A percentile compares a stretch with the other conserved stretches of the same genome.
These are phyloP conservation scores for Parathielavia hyrcaniae DNA, from an alignment of 495 filamentous ascomycete species.

Conservation along the genomic window DNA sequence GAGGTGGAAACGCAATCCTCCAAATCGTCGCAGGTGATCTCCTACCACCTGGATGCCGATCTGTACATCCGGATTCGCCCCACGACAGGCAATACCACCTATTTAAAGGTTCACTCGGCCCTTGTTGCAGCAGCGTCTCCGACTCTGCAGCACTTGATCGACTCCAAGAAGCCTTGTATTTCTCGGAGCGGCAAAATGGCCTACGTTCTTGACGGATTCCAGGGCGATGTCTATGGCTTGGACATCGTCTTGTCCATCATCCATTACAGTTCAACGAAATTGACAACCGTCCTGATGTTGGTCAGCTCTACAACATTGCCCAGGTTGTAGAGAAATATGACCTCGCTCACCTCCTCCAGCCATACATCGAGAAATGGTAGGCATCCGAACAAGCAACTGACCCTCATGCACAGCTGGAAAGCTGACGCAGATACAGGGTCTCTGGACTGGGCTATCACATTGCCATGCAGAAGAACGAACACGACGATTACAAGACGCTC, in stretches of 20 bases:
- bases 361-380: conserved; percentile 19
- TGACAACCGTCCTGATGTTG: conserved; percentile 9
- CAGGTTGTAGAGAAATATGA: conserved; percentile 20
- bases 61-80: conserved; percentile 13
- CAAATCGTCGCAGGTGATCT: not conserved
- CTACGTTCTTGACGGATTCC: conserved; percentile 9
- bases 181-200: conserved; percentile 6
- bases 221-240: conserved; percentile 10
- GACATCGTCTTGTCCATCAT: conserved; percentile 24
- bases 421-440: conserved; percentile 5
- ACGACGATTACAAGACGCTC: conserved; percentile 22
- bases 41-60: conserved; percentile 23
- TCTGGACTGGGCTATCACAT: conserved; percentile 14
- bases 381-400: not conserved
- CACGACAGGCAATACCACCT: not conserved
- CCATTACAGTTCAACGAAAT: conserved; percentile 26
- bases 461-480: not conserved
- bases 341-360: conserved; percentile 17
- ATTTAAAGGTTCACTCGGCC: conserved; percentile 13
- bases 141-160: conserved; percentile 14
- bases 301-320: conserved; percentile 20
- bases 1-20: not conserved
- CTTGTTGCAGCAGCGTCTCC: conserved; percentile 19
- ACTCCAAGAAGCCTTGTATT: conserved; percentile 2
- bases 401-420: too few relatives aligned